Evolutionary conservation across 1,284 basidiomycete genomes (phyloP).

Genomic region (Fomitiporia mediterranea): DNA sequence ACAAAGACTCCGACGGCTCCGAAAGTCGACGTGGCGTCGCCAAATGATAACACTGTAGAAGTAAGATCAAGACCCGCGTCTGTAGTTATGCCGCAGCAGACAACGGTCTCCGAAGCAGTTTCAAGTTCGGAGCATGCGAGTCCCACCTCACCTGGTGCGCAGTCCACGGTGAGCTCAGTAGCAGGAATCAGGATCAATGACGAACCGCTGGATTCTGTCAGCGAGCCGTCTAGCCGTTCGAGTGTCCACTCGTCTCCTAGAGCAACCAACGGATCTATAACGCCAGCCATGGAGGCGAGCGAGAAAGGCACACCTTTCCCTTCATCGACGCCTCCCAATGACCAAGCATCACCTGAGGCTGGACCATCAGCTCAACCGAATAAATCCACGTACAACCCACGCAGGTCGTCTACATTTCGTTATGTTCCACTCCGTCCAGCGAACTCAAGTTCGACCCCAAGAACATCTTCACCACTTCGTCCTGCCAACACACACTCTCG

Average conservation of each 20-base stretch:
- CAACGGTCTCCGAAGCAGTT: not conserved
- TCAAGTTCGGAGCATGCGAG: not conserved
- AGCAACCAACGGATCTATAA: not conserved
- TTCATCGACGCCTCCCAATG: not conserved
- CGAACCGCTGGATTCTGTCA: not conserved
- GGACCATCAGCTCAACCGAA: slow-evolving; percentile 4
- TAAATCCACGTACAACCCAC: slow-evolving; percentile 4
- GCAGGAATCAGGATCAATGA: not conserved
- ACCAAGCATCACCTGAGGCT: slow-evolving; percentile 1
- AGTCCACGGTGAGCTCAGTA: not conserved
- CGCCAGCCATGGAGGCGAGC: not conserved
- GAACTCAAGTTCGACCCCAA: slow-evolving; percentile 13
- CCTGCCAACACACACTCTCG: slow-evolving; percentile 10
- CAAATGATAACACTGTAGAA: not conserved
- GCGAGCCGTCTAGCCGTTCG: slow-evolving; percentile 4
- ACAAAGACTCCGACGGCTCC: not conserved
- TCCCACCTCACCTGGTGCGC: not conserved
- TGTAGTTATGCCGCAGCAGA: not conserved
- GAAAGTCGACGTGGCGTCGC: not conserved
- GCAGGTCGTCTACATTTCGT: slow-evolving; percentile 21
- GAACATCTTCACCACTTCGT: slow-evolving; percentile 19
- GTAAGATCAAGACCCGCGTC: not conserved
- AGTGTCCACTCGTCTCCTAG: not conserved
- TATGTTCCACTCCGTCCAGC: slow-evolving; percentile 20
- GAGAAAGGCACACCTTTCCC: not conserved